Conservation (phyloP, 2,329 filamentous ascomycete genomes). For the Neocatenulostroma microsporum region DNA sequence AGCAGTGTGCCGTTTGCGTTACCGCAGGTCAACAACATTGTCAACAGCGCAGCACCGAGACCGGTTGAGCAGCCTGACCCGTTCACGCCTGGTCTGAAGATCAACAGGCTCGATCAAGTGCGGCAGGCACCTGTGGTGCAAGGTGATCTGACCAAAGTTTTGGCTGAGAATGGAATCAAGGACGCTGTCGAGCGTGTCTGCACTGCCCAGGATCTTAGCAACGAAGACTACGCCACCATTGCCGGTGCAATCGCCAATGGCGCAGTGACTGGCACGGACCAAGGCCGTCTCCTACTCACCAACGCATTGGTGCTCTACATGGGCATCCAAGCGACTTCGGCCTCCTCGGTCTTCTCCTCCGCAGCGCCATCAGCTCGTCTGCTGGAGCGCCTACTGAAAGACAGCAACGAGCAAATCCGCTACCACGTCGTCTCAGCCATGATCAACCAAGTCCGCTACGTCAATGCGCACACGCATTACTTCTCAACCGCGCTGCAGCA, state of each 20-base stretch:
- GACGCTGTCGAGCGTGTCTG: constrained; percentile 43
- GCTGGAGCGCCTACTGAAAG: constrained; percentile 64
- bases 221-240: constrained; percentile 68
- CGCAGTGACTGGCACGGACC: constrained; percentile 30
- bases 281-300: too few species aligned
- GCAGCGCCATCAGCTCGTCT: constrained; percentile 62
- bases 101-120: constrained; percentile 68
- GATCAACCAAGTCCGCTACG: constrained; percentile 84
- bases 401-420: constrained; percentile 66
- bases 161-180: constrained; percentile 46
- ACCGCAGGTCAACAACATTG: constrained; percentile 78
- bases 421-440: constrained; percentile 81
- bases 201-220: constrained; percentile 45
- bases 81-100: constrained; percentile 63
- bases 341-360: constrained; percentile 56
- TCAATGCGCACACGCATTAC: constrained; percentile 83
- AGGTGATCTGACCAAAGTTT: constrained; percentile 52
- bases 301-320: constrained; percentile 80
- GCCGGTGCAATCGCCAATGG: constrained; percentile 59
- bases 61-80: constrained; percentile 67
- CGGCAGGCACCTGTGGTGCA: constrained; percentile 58
- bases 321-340: constrained; percentile 62
- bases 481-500: constrained; percentile 81
- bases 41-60: constrained; percentile 71
- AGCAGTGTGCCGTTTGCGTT: constrained; percentile 75